Base-by-base conservation (phyloP, 768 basidiomycete species). In the Suillus lakei region DNA sequence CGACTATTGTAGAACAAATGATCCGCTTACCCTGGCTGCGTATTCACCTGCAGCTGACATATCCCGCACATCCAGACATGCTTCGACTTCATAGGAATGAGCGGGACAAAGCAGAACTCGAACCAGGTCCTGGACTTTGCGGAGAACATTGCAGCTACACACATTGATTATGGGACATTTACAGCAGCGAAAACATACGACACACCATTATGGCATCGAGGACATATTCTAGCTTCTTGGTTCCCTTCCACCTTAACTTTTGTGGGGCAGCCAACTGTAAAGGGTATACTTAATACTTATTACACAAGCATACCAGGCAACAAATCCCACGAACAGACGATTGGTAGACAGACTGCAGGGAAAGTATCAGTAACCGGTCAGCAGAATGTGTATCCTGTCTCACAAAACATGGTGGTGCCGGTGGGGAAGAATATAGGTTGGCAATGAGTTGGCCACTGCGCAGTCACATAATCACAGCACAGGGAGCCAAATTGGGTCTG, bases 81-180 rank as follows among this genome's bases (percentile, higher is more conserved):
- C 62, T 84, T 84, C 56, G 84, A 84, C 28, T 76, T 83, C 70
- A 92, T 78, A 2, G 91, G 91, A 50, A 93, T 75, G 63, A 93
- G 76, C 28, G 89, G 91, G 16, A 93, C 81, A 75, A 86, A 91
- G 79, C 88, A 92, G 53, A 93, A 73, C 75, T 91, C 89, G 72
- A 93, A 90, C 91, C 91, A 92, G 43, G 78, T 85, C 62, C 87
- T 86, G 39, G 83, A 82, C 74, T 90, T 91, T 36, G 88, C 88
- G 36, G 84, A 79, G 58, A 87, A 77, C 63, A 91, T 87, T 60
- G 88, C 82, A 28, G 80, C 91, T 91, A 68, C 18, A 44, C n/a
- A 54, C 26, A 13, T 41, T 46, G 46, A 13, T 46, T 46, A 5
- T 38, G 48, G 46, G 10, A 58, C 28, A 30, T 34, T 41, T 5